Evolutionary conservation across 2,329 filamentous ascomycete genomes (phyloP).

Genomic region (Trichoderma asperellum): DNA sequence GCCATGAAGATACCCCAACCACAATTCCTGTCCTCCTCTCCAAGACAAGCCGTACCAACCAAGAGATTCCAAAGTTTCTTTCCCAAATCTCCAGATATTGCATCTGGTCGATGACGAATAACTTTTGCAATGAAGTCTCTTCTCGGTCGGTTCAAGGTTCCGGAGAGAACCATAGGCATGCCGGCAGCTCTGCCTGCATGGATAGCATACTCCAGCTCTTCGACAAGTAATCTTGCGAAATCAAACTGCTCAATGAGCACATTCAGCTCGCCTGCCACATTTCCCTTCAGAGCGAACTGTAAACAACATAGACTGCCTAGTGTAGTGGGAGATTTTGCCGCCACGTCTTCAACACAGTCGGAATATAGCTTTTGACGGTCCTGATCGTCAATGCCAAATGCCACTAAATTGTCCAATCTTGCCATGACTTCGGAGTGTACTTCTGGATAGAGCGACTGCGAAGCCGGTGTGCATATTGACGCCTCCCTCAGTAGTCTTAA

Average conservation of each 20-base stretch:
- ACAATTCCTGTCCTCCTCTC: slow-evolving; percentile 62
- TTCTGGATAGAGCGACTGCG: slow-evolving; percentile 61
- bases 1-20: slow-evolving; percentile 71
- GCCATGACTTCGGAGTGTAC: slow-evolving; percentile 66
- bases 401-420: slow-evolving; percentile 64
- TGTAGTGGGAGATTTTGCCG: slow-evolving; percentile 63
- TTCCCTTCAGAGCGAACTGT: slow-evolving; percentile 51
- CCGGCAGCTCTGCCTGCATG: slow-evolving; percentile 40
- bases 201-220: slow-evolving; percentile 64
- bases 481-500: slow-evolving; percentile 74
- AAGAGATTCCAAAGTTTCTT: slow-evolving; percentile 71
- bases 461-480: slow-evolving; percentile 58
- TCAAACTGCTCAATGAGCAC: slow-evolving; percentile 64
- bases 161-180: slow-evolving; percentile 51
- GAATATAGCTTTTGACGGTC: slow-evolving; percentile 66
- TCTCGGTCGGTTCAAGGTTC: slow-evolving; percentile 54
- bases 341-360: slow-evolving; percentile 70
- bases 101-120: slow-evolving; percentile 62
- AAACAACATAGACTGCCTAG: slow-evolving; percentile 75
- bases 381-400: slow-evolving; percentile 55
- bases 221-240: slow-evolving; percentile 63
- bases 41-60: slow-evolving; percentile 66
- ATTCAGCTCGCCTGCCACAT: slow-evolving; percentile 56
- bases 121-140: slow-evolving; percentile 62
- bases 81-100: slow-evolving; percentile 65